Evolutionary conservation across 345 rosid genomes (phyloP).

Genomic region (Populus davidiana): DNA sequence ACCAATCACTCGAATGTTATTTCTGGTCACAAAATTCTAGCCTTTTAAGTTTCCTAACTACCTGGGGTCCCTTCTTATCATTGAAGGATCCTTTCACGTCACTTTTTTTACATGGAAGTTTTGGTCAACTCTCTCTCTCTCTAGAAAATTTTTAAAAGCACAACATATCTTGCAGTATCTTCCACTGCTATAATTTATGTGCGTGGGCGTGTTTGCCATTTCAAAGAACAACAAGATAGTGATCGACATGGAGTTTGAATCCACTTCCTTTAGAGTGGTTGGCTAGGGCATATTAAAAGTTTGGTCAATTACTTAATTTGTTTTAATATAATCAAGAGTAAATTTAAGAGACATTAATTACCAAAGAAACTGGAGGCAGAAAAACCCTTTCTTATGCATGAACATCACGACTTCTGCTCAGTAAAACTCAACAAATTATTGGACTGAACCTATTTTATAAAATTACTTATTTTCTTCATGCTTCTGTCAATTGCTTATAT

Average conservation of each 20-base stretch:
- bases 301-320: conserved; percentile 27
- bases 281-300: conserved; percentile 21
- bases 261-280: conserved; percentile 41
- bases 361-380: neutral
- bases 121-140: conserved; percentile 40
- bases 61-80: conserved; percentile 41
- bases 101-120: conserved; percentile 26
- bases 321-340: conserved; percentile 23
- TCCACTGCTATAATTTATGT: neutral
- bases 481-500: neutral
- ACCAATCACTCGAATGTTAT: neutral
- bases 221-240: conserved; percentile 1
- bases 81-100: conserved; percentile 46
- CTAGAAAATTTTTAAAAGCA: neutral
- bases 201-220: neutral
- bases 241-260: conserved; percentile 6
- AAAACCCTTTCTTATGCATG: conserved; percentile 18
- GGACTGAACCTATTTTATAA: neutral
- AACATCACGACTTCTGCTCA: conserved; percentile 21
- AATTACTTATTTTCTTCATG: neutral
- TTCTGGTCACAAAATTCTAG: conserved; percentile 11
- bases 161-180: neutral
- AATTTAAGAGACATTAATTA: neutral
- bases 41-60: conserved; percentile 31
- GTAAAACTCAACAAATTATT: neutral